Base-by-base conservation (phyloP, 306 rosid genomes). In the Sindora glabra region DNA sequence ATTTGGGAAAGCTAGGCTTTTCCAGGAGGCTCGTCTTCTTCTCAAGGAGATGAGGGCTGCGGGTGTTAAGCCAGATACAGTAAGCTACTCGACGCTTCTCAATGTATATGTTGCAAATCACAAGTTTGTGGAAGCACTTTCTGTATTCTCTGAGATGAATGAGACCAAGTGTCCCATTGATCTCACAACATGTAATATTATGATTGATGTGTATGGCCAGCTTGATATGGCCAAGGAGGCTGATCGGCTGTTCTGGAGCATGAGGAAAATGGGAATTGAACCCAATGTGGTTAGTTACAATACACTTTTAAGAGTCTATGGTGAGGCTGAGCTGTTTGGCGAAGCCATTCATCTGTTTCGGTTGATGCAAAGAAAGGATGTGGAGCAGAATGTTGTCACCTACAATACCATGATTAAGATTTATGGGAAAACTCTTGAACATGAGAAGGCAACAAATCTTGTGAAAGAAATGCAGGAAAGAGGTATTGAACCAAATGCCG, bases 161-260 rank as follows among this genome's bases (percentile, higher is more conserved):
- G 86, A 76, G 75, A 76, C 53, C n/a, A 68, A 73, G 23, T 85
- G 96, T 56, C 40, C 46, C 11, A 83, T 77, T 59, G 95, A 88
- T 75, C 83, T 85, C 17, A 86, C 89, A 1, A 88, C 90, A 0
- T 91, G 95, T 65, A 91, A 91, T 70, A 67, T 91, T n/a, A 83
- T 91, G 95, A 85, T 91, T 56, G 98, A 91, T 79, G 96, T 85
- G 46, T 91, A 91, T 45, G 98, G 98, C 65, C 98, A 83, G 81
- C 81, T 91, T 58, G 89, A 88, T 42, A 85, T 91, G 98, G 90
- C 78, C 25, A 85, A 83, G 79, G 98, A 88, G 64, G 96, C 96
- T 8, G 98, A 91, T 54, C 62, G 87, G 40, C 75, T 91, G 63
- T 91, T 91, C 65, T 88, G 98, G 98, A 82, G 98, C 70, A 83